These are phyloP conservation scores for Drechslerella coelobrocha DNA, from an alignment of 2,329 filamentous ascomycete species.

Conservation along the genomic window DNA sequence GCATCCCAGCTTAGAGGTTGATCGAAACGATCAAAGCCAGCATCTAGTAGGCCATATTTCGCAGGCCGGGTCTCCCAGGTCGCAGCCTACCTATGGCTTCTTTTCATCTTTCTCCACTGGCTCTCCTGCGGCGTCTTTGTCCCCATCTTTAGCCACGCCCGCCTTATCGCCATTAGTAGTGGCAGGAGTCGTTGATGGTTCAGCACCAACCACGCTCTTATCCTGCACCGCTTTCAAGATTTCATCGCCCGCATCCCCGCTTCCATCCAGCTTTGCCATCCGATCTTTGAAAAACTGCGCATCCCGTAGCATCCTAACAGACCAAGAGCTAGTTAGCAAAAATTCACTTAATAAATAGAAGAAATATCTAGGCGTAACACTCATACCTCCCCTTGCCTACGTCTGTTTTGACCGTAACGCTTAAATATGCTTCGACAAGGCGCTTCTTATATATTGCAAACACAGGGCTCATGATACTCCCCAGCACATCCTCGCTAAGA, in stretches of 20 bases:
- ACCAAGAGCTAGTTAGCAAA: constrained; percentile 55
- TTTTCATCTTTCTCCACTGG: constrained; percentile 15
- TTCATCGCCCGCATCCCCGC: constrained; percentile 74
- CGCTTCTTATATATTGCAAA: constrained; percentile 82
- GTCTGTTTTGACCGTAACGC: constrained; percentile 70
- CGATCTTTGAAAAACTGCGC: constrained; percentile 74
- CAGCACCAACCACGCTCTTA: constrained; percentile 61
- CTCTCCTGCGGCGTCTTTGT: constrained; percentile 40
- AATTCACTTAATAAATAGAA: constrained; percentile 51
- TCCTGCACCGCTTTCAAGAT: constrained; percentile 70
- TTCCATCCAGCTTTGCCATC: constrained; percentile 79
- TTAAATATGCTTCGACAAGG: constrained; percentile 73
- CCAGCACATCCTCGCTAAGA: constrained; percentile 76
- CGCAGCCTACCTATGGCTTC: constrained; percentile 15
- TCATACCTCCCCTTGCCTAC: constrained; percentile 74
- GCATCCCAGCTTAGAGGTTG: not conserved
- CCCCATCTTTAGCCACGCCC: not conserved
- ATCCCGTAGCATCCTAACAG: constrained; percentile 74
- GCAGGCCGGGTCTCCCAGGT: not conserved
- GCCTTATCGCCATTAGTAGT: constrained; percentile 10
- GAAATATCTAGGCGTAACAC: constrained; percentile 16
- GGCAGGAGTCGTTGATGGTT: not conserved
- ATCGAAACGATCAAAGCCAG: not conserved
- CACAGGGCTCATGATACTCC: constrained; percentile 84
- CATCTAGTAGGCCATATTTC: not conserved